Base-by-base conservation (phyloP, 139 green algal species). In the Parachlorella kessleri region DNA sequence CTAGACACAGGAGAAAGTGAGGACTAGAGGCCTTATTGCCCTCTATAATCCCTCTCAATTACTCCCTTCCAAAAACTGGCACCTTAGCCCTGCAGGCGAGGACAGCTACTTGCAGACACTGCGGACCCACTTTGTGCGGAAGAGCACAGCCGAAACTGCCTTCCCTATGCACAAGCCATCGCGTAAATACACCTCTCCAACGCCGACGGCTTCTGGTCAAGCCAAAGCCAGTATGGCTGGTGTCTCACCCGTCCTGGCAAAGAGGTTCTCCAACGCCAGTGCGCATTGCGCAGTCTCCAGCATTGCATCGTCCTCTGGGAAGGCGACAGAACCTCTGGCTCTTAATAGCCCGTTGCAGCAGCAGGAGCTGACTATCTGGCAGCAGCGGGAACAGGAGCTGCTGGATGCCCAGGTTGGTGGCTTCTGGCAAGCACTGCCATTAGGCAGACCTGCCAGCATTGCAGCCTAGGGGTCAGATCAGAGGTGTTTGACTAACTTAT, bases 381-480 rank as follows among this genome's bases (percentile, higher is more conserved):
- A 80, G 23, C 39, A 73, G 65, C 39, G 75, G 9, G 64, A 80
- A 33, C 38, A 73, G 39, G 75, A 80, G 65, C 64, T 80, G 64
- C 33, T 67, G 21, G 75, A 73, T 26, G 64, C 75, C 1, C 75
- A 80, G 75, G 75, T 66, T 6, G 24, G 48, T 59, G 21, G 21
- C n/a, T n/a, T n/a, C n/a, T n/a, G n/a, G n/a, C n/a, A n/a, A n/a
- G n/a, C n/a, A n/a, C n/a, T n/a, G n/a, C n/a, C n/a, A n/a, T n/a
- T n/a, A n/a, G n/a, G n/a, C n/a, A n/a, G n/a, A n/a, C n/a, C n/a
- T 59, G 48, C 14, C 14, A 59, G 48, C 14, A 28, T 59, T 59
- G 48, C 14, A 59, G 48, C 48, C 48, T 59, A 28, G 48, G 21
- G 48, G 14, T 18, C 14, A 14, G 21, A 59, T 18, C 14, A 59